A percentile compares a stretch with the other conserved stretches of the same genome.
Evolutionary conservation across 2,329 filamentous ascomycete genomes (phyloP).

Genomic region (Aspergillus ibericus): DNA sequence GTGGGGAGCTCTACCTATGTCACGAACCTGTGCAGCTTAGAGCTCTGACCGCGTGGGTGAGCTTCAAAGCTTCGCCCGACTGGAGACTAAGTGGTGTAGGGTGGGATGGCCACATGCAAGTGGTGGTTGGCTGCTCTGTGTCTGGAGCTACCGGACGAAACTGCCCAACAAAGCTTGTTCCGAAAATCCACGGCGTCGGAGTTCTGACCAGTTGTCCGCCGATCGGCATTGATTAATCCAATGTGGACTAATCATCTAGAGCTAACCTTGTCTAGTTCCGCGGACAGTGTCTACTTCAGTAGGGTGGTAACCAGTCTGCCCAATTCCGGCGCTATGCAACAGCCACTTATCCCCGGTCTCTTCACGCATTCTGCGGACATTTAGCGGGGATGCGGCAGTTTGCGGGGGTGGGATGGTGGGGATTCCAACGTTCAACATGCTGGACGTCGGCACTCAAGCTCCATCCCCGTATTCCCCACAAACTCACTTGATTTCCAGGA

Average conservation of each 20-base stretch:
- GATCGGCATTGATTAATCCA: not conserved
- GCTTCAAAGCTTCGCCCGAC: not conserved
- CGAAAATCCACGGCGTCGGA: not conserved
- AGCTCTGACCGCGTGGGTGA: not conserved
- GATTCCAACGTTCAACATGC: not conserved
- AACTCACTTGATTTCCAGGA: not conserved
- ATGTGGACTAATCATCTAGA: too few relatives aligned
- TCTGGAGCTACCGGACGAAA: not conserved
- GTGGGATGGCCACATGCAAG: not conserved
- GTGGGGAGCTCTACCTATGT: not conserved
- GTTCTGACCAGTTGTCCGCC: not conserved
- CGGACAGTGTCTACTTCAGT: not conserved
- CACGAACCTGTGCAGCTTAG: not conserved
- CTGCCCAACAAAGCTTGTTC: not conserved
- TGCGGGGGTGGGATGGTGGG: not conserved
- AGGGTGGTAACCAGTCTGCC: too few relatives aligned
- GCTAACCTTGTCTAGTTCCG: not conserved
- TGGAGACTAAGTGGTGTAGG: not conserved
- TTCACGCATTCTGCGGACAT: too few relatives aligned
- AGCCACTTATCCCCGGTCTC: too few relatives aligned
- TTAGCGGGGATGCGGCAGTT: not conserved
- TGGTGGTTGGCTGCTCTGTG: not conserved
- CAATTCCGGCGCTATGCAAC: not conserved
- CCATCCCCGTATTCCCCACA: not conserved
- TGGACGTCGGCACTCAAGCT: not conserved